Evolutionary conservation across 2,329 filamentous ascomycete genomes (phyloP).

Genomic region (Geosmithia putterillii): DNA sequence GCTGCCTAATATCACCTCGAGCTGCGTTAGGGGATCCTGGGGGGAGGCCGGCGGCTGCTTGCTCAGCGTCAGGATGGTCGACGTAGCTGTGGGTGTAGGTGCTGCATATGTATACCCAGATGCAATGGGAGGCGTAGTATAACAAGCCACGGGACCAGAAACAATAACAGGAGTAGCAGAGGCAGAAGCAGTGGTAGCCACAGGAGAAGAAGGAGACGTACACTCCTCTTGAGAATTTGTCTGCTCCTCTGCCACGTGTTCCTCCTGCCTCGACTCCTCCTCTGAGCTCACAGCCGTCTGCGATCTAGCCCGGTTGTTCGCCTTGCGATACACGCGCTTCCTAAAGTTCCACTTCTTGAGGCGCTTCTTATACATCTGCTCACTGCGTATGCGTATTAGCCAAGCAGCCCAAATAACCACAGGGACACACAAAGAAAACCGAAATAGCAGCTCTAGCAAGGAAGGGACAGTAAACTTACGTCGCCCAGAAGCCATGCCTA

Average conservation of each 20-base stretch:
- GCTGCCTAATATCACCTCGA: conserved; percentile 19
- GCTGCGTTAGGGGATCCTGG: conserved; percentile 8
- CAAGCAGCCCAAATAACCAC: neutral
- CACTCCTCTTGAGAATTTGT: neutral
- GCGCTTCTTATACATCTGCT: conserved; percentile 27
- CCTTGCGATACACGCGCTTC: conserved; percentile 21
- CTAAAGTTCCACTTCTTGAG: conserved; percentile 24
- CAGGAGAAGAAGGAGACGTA: neutral
- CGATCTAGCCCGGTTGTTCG: conserved; percentile 4
- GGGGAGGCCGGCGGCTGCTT: neutral
- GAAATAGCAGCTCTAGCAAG: neutral
- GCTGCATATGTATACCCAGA: too few species aligned
- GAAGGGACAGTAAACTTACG: conserved; percentile 13
- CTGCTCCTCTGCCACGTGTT: neutral
- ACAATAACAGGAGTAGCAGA: neutral
- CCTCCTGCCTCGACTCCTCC: neutral
- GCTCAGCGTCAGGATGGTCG: neutral
- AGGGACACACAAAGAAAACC: neutral
- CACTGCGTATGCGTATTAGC: conserved; percentile 9
- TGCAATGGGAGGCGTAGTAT: too few species aligned
- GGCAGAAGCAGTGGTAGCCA: neutral
- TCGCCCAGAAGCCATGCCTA: conserved; percentile 21
- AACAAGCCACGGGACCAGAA: too few species aligned
- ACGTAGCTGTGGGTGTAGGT: too few species aligned
- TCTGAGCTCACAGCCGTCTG: neutral